Base-by-base conservation (phyloP, 176 grass and related monocot genomes). In the Themeda triandra region DNA sequence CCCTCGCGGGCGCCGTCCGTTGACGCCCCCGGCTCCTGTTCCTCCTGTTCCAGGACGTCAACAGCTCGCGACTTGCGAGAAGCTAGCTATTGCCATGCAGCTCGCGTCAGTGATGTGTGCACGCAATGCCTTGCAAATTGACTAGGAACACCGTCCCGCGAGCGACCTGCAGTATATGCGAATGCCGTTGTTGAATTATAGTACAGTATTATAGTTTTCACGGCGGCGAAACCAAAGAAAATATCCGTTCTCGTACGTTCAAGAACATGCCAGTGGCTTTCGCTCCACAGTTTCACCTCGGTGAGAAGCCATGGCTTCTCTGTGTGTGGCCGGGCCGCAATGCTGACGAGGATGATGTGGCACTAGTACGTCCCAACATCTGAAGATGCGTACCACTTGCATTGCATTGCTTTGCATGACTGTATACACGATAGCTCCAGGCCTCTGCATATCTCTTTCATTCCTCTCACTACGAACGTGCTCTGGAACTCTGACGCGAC, bases 261-360 rank as follows among this genome's bases (percentile, higher is more conserved):
- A 67, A 6, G 77, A 87, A 81, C 60, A 51, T 58, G 24, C 58
- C 58, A 80, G 85, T 10, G 77, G 7, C 24, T 81, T 86, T 44
- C 56, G 8, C 42, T 24, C 9, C 6, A 1, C 33, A 12, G 33
- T 60, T 37, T 51, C 73, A 68, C 49, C 27, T 77, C 6, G 2
- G 51, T 23, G 51, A 54, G 12, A 62, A 14, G 46, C 24, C 64
- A 85, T 54, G 51, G 56, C 23, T 59, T 59, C 19, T 60, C 3
- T 2, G 33, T 35, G 33, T 10, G 8, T 25, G 17, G 49, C 17
- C 49, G 49, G 49, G 23, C 62, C 18, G 44, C 44, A 13, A 23
- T 6, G 35, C 11, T 71, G 53, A 30, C 28, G 41, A 46, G 39
- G 37, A 71, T 59, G 63, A 85, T 45, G 37, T 45, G 37, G 4